Base-by-base conservation (phyloP, 768 basidiomycete genomes). In the Tubosaeta sp. region DNA sequence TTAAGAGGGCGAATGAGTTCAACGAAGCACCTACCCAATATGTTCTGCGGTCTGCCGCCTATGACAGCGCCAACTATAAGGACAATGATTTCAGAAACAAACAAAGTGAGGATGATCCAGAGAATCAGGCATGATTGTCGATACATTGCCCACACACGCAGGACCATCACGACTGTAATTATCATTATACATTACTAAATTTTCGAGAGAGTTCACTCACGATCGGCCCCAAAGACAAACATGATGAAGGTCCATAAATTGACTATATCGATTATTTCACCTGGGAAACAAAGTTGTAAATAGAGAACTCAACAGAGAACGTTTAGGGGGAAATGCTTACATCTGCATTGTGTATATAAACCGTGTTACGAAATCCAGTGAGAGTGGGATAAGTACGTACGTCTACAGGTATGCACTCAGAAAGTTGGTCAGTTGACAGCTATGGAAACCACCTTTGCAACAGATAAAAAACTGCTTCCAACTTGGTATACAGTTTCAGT, bases 161-260 rank as follows among this genome's bases (percentile, higher is more conserved):
- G 32, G 32, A 32, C 13, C 32, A 32, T 32, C 32, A 47, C 27
- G 6, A 19, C 35, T 46, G 38, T 4, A 9, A 35, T 14, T 4
- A 36, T 11, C 32, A 18, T 36, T 11, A 25, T 19, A 36, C 13
- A 19, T 4, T 7, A 38, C 5, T 19, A 16, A 36, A n/a, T 27
- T n/a, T 27, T 8, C n/a, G 13, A 2, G 12, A 10, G 18, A 29
- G n/a, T n/a, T n/a, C n/a, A 46, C 46, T 46, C n/a, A 46, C 46
- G n/a, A 29, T 46, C 46, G 9, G 54, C 49, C 13, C 46, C 43
- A 9, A 13, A 22, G 14, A 52, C 2, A 16, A 57, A 56, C 3
- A 38, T 21, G 24, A 13, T 0, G 13, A 42, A 43, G 19, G 21
- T 16, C 50, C 54, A 57, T 13, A 6, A 16, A 14, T 2, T 19